Evolutionary conservation across 2,329 filamentous ascomycete genomes (phyloP).

Genomic region (Penicillium frequentans): DNA sequence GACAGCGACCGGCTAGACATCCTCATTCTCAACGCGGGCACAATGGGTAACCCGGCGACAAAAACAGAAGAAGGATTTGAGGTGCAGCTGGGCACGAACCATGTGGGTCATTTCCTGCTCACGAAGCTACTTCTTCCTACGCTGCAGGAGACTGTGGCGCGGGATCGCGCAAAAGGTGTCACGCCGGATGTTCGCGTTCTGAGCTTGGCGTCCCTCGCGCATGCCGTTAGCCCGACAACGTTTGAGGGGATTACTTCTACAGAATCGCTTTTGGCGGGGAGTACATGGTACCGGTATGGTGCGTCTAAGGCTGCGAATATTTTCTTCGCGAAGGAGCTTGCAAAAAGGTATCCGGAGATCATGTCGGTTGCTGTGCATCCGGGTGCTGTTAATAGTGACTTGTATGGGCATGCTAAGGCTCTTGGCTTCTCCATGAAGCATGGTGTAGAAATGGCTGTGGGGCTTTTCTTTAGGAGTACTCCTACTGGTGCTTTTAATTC

Average conservation of each 20-base stretch:
- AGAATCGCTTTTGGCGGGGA: slow-evolving; percentile 30
- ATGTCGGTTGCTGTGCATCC: slow-evolving; percentile 52
- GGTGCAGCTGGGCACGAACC: slow-evolving; percentile 49
- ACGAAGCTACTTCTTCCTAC: slow-evolving; percentile 46
- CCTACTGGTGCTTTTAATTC: slow-evolving; percentile 41
- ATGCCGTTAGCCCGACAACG: slow-evolving; percentile 31
- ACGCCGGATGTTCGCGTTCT: slow-evolving; percentile 32
- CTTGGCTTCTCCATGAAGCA: slow-evolving; percentile 24
- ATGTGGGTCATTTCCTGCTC: slow-evolving; percentile 48
- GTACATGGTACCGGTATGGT: slow-evolving; percentile 50
- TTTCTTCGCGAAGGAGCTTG: slow-evolving; percentile 45
- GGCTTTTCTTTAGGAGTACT: slow-evolving; percentile 32
- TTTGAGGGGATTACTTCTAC: slow-evolving; percentile 41
- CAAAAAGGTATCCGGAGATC: slow-evolving; percentile 34
- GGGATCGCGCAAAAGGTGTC: slow-evolving; percentile 30
- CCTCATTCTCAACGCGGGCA: slow-evolving; percentile 50
- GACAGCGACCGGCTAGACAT: slow-evolving; percentile 45
- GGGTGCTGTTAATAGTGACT: slow-evolving; percentile 44
- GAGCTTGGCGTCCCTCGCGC: slow-evolving; percentile 39
- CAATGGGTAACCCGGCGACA: slow-evolving; percentile 43
- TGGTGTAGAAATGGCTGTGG: slow-evolving; percentile 17
- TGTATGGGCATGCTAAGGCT: slow-evolving; percentile 37
- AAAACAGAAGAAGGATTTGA: slow-evolving; percentile 45
- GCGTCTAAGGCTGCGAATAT: slow-evolving; percentile 53
- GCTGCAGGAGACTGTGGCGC: slow-evolving; percentile 36